Conservation (phyloP, 495 filamentous ascomycete genomes). For the Bacidia rubella region DNA sequence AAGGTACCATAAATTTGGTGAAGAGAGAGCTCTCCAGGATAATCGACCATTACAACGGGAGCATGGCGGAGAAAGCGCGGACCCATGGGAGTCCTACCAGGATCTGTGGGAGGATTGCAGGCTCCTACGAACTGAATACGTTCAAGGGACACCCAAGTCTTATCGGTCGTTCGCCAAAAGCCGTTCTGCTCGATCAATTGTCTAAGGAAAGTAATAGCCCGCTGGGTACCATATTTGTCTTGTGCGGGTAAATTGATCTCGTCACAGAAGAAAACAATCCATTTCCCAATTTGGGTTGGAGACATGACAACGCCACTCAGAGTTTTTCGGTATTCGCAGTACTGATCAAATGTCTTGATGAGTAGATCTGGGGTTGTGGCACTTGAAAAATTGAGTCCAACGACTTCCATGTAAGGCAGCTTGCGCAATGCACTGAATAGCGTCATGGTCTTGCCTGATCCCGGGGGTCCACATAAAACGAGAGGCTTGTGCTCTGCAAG, state of each 20-base stretch:
- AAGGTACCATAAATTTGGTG: constrained; percentile 98
- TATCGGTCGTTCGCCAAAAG: constrained; percentile 95
- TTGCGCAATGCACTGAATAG: constrained; percentile 93
- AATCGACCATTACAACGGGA: constrained; percentile 97
- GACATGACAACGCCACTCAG: constrained; percentile 91
- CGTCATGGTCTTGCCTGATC: constrained; percentile 99
- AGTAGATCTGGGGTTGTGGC: constrained; percentile 94
- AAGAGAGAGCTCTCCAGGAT: constrained; percentile 87
- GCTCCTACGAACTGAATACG: constrained; percentile 98
- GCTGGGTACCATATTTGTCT: constrained; percentile 93
- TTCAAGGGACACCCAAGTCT: constrained; percentile 94
- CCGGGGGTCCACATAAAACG: constrained; percentile 89
- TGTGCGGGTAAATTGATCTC: constrained; percentile 99
- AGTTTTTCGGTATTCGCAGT: constrained; percentile 98
- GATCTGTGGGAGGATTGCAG: constrained; percentile 98
- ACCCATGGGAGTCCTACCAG: constrained; percentile 87
- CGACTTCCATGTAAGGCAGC: constrained; percentile 95
- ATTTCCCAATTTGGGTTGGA: constrained; percentile 89
- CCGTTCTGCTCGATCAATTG: constrained; percentile 98
- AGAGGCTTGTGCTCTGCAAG: constrained; percentile 96
- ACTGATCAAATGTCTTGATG: constrained; percentile 98
- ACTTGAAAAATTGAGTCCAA: constrained; percentile 97
- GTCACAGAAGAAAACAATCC: constrained; percentile 97
- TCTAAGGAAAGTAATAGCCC: constrained; percentile 90
- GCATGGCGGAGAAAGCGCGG: constrained; percentile 88